Conservation (phyloP, 805 yeast species). For the Yarrowia hollandica region DNA sequence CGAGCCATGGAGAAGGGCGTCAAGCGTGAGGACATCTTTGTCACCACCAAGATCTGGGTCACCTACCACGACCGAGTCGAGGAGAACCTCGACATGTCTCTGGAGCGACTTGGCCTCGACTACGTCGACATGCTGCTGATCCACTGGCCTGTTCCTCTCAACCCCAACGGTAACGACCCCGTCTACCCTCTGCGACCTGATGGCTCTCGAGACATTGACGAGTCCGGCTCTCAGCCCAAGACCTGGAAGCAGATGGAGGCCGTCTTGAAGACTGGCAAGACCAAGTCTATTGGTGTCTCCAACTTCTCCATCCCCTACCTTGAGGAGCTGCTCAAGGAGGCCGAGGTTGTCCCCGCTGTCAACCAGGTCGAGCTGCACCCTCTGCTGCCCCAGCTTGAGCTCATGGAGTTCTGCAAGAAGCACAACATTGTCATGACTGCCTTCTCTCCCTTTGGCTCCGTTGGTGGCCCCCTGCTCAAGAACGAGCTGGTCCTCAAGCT, state of each 20-base stretch:
- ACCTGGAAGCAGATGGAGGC: conserved; percentile 67
- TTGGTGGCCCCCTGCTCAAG: conserved; percentile 63
- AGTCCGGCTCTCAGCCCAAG: conserved; percentile 44
- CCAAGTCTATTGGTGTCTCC: conserved; percentile 73
- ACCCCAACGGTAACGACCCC: conserved; percentile 30
- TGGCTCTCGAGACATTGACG: conserved; percentile 44
- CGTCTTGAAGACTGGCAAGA: conserved; percentile 47
- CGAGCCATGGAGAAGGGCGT: conserved; percentile 46
- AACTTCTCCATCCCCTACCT: conserved; percentile 61
- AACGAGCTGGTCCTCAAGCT: conserved; percentile 53
- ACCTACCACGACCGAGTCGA: conserved; percentile 44
- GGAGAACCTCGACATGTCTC: conserved; percentile 52
- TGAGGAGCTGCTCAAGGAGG: conserved; percentile 50
- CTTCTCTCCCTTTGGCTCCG: conserved; percentile 68
- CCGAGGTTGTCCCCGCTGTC: conserved; percentile 60
- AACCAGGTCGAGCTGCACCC: conserved; percentile 82
- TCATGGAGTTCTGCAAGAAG: conserved; percentile 52
- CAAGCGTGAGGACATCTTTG: conserved; percentile 53
- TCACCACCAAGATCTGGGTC: conserved; percentile 66
- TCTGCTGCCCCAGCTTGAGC: conserved; percentile 61
- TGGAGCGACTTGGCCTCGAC: conserved; percentile 54
- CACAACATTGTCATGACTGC: conserved; percentile 66
- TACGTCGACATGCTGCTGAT: conserved; percentile 66
- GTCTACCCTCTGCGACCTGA: conserved; percentile 44
- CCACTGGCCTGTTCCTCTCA: conserved; percentile 61